A percentile compares a stretch with the other conserved stretches of the same genome.
phyloP scores from a whole-genome alignment of 768 basidiomycete genomes.

The Termitomyces heimii region DNA sequence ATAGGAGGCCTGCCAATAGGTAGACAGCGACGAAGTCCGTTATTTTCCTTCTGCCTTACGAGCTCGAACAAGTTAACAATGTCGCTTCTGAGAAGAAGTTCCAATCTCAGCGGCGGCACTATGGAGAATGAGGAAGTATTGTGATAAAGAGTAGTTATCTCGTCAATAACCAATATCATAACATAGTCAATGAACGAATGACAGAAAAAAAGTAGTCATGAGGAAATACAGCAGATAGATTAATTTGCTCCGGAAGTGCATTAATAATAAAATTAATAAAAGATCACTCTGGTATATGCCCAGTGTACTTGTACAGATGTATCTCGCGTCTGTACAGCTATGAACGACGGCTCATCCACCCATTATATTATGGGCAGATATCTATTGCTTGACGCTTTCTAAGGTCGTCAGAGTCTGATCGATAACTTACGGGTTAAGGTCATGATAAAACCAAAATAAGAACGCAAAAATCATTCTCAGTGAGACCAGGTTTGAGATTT shows the following conservation, averaged over 20 bases:
- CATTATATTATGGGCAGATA: too few relatives aligned
- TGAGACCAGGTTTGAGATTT: not conserved
- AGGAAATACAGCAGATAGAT: too few relatives aligned
- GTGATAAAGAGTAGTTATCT: too few relatives aligned
- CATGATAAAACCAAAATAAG: not conserved
- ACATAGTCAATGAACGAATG: too few relatives aligned
- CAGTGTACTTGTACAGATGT: too few relatives aligned
- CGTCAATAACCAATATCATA: too few relatives aligned
- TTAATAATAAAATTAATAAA: too few relatives aligned
- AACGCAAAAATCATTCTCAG: not conserved
- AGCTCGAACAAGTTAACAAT: slow-evolving; percentile 21
- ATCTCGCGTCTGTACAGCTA: not conserved
- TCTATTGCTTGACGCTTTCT: slow-evolving; percentile 14
- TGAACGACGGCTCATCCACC: not conserved
- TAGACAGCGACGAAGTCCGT: slow-evolving; percentile 31
- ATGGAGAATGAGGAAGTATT: too few relatives aligned
- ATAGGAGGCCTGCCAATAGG: slow-evolving; percentile 30
- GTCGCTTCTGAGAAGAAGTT: slow-evolving; percentile 23
- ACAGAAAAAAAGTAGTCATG: too few relatives aligned
- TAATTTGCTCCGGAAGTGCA: too few relatives aligned
- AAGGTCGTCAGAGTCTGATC: not conserved
- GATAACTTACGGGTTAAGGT: not conserved
- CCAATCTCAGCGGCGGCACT: too few relatives aligned
- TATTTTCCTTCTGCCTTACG: not conserved
- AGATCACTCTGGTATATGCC: too few relatives aligned